phyloP scores from a whole-genome alignment of 305 asterid genomes.

The Fraxinus baroniana region DNA sequence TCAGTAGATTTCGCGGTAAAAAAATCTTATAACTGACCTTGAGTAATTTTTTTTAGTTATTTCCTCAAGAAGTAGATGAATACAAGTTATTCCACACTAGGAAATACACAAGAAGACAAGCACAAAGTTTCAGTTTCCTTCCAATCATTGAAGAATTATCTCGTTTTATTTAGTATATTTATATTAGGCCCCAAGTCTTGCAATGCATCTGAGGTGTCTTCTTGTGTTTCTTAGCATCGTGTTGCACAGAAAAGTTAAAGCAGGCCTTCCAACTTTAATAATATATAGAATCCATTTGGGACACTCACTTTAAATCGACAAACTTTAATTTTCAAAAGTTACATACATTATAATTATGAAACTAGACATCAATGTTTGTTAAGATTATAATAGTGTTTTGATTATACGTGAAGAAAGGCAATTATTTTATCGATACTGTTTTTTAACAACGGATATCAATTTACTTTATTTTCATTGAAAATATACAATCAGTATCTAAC shows the following conservation, averaged over 20 bases:
- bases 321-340: not conserved
- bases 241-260: conserved; percentile 1
- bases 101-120: conserved; percentile 28
- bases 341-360: not conserved
- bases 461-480: not conserved
- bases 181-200: not conserved
- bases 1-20: not conserved
- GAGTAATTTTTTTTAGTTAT: not conserved
- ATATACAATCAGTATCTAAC: not conserved
- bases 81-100: conserved; percentile 23
- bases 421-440: not conserved
- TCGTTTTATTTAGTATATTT: not conserved
- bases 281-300: not conserved
- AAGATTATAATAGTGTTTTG: not conserved
- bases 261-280: conserved; percentile 15
- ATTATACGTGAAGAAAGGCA: not conserved
- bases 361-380: not conserved
- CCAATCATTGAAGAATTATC: conserved; percentile 33
- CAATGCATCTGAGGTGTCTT: not conserved
- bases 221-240: conserved; percentile 5
- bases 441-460: not conserved
- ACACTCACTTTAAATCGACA: not conserved
- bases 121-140: conserved; percentile 19
- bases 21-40: not conserved
- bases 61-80: not conserved